These are phyloP conservation scores for Penicillium hordei DNA, from an alignment of 2,329 filamentous ascomycete genomes.

Conservation along the genomic window DNA sequence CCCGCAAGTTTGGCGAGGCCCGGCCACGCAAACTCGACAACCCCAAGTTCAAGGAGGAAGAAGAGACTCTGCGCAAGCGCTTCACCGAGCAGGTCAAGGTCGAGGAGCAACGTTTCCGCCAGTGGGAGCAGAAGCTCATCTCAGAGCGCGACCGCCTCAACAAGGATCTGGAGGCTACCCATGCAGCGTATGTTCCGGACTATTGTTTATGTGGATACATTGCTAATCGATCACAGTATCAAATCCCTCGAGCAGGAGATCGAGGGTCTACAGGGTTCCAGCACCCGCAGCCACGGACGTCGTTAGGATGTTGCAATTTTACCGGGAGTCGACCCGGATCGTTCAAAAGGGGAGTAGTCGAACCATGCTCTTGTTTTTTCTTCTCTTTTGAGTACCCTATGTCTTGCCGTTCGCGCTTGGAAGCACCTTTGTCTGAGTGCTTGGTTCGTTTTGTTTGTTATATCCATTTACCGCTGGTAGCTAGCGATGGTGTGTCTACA, in stretches of 20 bases:
- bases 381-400: conserved; percentile 39
- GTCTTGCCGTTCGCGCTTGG: conserved; percentile 33
- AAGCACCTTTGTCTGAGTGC: conserved; percentile 31
- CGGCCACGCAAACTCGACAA: conserved; percentile 97
- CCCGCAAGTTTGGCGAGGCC: conserved; percentile 97
- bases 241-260: conserved; percentile 74
- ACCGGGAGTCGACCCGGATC: conserved; percentile 19
- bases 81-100: conserved; percentile 99
- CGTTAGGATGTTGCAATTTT: conserved; percentile 58
- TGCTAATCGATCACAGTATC: conserved; percentile 44
- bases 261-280: conserved; percentile 86
- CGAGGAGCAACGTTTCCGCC: conserved; percentile 97
- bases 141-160: conserved; percentile 97
- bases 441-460: conserved; percentile 36
- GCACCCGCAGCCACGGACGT: conserved; percentile 87
- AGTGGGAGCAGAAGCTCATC: conserved; percentile 99
- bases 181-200: conserved; percentile 62
- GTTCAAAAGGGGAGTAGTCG: conserved; percentile 30
- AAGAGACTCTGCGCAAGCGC: conserved; percentile 95
- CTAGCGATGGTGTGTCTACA: conserved; percentile 44
- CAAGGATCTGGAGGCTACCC: conserved; percentile 98
- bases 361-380: conserved; percentile 33
- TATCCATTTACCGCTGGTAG: conserved; percentile 42
- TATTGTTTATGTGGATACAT: neutral
- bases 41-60: conserved; percentile 99